Conservation (phyloP, 2,329 filamentous ascomycete genomes). For the Magnaporthiopsis rhizophila region DNA sequence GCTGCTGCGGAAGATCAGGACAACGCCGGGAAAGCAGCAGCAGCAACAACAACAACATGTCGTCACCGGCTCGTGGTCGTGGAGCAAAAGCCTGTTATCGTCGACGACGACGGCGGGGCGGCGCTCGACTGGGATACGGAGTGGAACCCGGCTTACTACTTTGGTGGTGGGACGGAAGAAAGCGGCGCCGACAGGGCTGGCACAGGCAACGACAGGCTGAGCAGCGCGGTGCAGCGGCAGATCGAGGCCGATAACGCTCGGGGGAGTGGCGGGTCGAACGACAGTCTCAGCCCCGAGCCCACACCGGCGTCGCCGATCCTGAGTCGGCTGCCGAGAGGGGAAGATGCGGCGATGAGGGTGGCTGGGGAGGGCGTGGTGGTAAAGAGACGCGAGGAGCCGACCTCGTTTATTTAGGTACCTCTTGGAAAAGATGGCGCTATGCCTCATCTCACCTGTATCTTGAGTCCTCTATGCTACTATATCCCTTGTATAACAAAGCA, state of each 20-base stretch:
- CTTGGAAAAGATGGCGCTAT: too few species aligned
- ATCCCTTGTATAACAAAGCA: not conserved
- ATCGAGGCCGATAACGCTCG: not conserved
- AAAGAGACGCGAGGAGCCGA: not conserved
- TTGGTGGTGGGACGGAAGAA: not conserved
- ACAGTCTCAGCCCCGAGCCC: not conserved
- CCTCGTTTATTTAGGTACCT: not conserved
- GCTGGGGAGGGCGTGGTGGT: not conserved
- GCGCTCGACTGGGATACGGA: constrained; percentile 10
- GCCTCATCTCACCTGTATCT: too few species aligned
- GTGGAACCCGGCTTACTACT: constrained; percentile 12
- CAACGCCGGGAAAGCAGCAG: not conserved
- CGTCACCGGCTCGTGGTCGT: not conserved
- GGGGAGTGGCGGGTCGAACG: not conserved
- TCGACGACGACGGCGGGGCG: not conserved
- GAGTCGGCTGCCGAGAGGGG: not conserved
- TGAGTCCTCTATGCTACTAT: too few species aligned
- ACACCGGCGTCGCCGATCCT: constrained; percentile 1
- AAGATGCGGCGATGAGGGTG: not conserved
- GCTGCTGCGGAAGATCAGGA: not conserved
- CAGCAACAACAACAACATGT: too few species aligned
- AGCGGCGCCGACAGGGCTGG: not conserved
- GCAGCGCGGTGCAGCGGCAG: not conserved
- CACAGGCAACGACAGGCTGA: too few species aligned
- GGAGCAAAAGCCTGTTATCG: not conserved